Evolutionary conservation across 2,329 filamentous ascomycete species (phyloP).

Genomic region (Fusarium verticillioides): DNA sequence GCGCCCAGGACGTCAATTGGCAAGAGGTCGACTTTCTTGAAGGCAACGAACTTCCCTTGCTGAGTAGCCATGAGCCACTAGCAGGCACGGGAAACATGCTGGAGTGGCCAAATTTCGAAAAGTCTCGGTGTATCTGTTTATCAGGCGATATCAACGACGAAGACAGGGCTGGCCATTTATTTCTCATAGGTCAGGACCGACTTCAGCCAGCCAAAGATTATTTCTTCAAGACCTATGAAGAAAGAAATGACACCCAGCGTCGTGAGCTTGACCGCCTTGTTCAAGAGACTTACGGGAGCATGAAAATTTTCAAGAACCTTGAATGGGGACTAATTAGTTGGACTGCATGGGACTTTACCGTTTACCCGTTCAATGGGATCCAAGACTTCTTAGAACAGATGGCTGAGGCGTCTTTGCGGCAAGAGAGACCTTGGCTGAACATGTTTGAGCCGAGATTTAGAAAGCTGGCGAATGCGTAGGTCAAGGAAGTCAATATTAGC

Average conservation of each 20-base stretch:
- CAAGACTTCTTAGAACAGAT: constrained; percentile 1
- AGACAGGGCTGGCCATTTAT: neutral
- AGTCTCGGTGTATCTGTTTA: neutral
- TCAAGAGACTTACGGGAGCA: constrained; percentile 1
- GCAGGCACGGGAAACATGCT: neutral
- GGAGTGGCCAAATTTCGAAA: neutral
- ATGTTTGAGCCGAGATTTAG: constrained; percentile 11
- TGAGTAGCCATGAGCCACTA: neutral
- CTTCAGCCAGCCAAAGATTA: constrained; percentile 5
- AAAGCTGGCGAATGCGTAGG: neutral
- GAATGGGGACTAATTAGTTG: neutral
- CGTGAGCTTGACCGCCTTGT: constrained; percentile 4
- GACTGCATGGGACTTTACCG: constrained; percentile 2
- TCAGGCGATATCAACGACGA: neutral
- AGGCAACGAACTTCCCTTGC: neutral
- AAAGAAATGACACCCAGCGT: neutral
- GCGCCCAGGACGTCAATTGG: constrained; percentile 1
- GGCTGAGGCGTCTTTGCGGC: neutral
- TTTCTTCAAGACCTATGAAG: neutral
- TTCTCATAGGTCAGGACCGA: neutral
- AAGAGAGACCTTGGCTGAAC: neutral
- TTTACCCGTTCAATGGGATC: neutral
- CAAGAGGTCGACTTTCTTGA: neutral
- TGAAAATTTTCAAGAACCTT: neutral
- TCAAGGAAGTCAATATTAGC: too few species aligned